Evolutionary conservation across 306 rosid species (phyloP).

Genomic region (Malus sieversii): DNA sequence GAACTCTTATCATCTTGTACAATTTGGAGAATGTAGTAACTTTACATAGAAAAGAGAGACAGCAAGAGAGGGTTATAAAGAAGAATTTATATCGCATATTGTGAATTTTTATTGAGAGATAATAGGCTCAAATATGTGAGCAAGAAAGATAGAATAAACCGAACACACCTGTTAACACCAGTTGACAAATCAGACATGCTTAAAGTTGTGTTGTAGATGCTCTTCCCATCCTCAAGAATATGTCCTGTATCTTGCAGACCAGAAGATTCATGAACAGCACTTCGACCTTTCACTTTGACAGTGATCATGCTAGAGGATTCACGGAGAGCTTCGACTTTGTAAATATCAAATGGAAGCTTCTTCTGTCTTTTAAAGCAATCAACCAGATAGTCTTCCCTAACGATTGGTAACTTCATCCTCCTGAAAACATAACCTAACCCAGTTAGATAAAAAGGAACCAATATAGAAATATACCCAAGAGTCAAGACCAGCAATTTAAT

Average conservation of each 20-base stretch:
- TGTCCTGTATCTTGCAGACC: constrained; percentile 88
- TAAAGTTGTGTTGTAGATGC: constrained; percentile 82
- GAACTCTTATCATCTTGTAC: constrained; percentile 83
- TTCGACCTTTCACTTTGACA: constrained; percentile 83
- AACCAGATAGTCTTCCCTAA: constrained; percentile 79
- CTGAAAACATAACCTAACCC: constrained; percentile 33
- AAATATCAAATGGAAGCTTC: constrained; percentile 68
- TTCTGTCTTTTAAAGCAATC: constrained; percentile 67
- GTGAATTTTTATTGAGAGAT: not conserved
- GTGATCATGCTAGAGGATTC: constrained; percentile 82
- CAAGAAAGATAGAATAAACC: constrained; percentile 8
- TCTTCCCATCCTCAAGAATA: constrained; percentile 83
- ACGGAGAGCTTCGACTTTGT: constrained; percentile 66
- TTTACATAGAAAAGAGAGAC: constrained; percentile 24
- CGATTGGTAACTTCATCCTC: constrained; percentile 85
- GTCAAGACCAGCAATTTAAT: constrained; percentile 16
- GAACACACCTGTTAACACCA: constrained; percentile 69
- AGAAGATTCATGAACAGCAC: constrained; percentile 87
- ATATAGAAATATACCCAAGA: constrained; percentile 5
- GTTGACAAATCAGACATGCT: constrained; percentile 88
- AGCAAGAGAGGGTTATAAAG: constrained; percentile 17
- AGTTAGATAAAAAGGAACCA: constrained; percentile 14
- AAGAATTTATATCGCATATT: not conserved
- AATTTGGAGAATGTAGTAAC: constrained; percentile 87
- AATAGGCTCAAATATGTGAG: not conserved